Conservation (phyloP, 352 stramenopile genomes). For the Nothophytophthora sp. region DNA sequence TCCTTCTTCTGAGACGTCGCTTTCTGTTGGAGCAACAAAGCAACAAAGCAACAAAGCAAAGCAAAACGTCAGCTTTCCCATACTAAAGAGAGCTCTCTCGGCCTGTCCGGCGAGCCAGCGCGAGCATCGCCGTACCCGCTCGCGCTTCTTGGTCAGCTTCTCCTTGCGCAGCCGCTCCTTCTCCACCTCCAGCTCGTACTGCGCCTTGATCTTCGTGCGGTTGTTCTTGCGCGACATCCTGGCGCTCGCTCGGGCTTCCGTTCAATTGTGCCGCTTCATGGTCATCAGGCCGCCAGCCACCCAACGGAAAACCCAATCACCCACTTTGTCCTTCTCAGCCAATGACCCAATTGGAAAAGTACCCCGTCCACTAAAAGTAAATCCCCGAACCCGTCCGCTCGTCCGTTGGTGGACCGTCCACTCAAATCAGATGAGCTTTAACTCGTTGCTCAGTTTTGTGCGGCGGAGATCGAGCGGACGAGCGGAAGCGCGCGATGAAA, state of each 20-base stretch:
- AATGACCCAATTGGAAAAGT: too few relatives aligned
- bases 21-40: slow-evolving; percentile 34
- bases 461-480: neutral
- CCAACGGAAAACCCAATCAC: slow-evolving; percentile 7
- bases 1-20: slow-evolving; percentile 48
- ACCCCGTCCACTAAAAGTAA: too few relatives aligned
- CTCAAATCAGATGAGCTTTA: too few relatives aligned
- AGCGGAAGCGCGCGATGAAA: slow-evolving; percentile 20
- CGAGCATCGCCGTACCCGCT: slow-evolving; percentile 34
- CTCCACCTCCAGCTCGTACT: slow-evolving; percentile 81
- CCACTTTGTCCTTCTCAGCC: slow-evolving; percentile 4
- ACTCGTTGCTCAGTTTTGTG: too few relatives aligned
- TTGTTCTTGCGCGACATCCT: slow-evolving; percentile 84
- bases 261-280: slow-evolving; percentile 22
- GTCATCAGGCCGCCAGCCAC: slow-evolving; percentile 11
- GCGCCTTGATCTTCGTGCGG: slow-evolving; percentile 75
- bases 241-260: neutral
- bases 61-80: neutral
- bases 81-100: too few relatives aligned
- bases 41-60: slow-evolving; percentile 1
- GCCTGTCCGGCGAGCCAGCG: too few relatives aligned
- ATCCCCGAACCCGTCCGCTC: too few relatives aligned
- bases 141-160: slow-evolving; percentile 71
- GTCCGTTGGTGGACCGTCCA: too few relatives aligned
- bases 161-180: slow-evolving; percentile 74